Percentiles rank a stretch among this genome's conserved stretches.
Conservation (phyloP, 805 yeast species). For the Candida gorgasii region DNA sequence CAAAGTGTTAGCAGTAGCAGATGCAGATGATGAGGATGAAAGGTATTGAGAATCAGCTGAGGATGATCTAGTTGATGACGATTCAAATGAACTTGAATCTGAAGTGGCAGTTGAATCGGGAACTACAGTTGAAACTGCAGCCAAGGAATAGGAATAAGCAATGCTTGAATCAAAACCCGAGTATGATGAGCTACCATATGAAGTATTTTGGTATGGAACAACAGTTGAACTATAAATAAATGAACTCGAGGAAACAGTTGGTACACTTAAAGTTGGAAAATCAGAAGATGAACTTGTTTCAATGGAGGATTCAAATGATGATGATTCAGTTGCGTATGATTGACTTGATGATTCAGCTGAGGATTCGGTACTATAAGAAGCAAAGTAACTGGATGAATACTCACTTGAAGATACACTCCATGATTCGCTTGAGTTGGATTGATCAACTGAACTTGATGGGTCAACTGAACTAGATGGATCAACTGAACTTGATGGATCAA, state of each 20-base stretch:
- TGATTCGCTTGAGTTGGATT: neutral
- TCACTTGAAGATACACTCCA: neutral
- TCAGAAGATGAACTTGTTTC: neutral
- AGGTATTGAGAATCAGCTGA: constrained; percentile 6
- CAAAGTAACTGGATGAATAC: neutral
- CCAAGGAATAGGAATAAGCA: too few relatives aligned
- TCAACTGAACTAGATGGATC: neutral
- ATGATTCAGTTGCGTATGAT: constrained; percentile 2
- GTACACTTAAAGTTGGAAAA: neutral
- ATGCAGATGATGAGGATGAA: neutral
- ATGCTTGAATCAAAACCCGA: neutral
- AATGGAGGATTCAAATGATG: neutral
- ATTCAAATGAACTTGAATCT: neutral
- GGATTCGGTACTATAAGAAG: neutral
- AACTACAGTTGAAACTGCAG: too few relatives aligned
- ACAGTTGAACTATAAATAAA: neutral
- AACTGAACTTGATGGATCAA: neutral
- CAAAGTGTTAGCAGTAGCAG: too few relatives aligned
- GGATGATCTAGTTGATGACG: constrained; percentile 8
- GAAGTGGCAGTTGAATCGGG: neutral
- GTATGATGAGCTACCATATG: neutral
- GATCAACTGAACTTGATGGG: too few relatives aligned
- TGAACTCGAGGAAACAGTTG: neutral
- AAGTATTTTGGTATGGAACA: neutral
- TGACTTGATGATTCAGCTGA: constrained; percentile 4